Base-by-base conservation (phyloP, 352 stramenopile genomes). In the Phytophthora syringae region DNA sequence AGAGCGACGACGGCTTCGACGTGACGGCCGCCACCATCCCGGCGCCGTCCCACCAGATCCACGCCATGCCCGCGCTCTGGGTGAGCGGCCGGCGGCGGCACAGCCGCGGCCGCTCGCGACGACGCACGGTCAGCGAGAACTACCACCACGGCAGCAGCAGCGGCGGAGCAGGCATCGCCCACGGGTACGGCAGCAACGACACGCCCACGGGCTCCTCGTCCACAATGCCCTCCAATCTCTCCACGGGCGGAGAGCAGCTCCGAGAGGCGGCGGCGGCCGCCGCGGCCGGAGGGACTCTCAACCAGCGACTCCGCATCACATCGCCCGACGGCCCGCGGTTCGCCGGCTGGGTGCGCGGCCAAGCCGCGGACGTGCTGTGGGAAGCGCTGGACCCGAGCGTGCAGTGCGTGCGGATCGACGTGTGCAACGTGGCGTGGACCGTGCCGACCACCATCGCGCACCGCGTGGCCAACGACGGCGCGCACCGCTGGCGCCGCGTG, bases 361-460 rank as follows among this genome's bases (percentile, higher is more conserved):
- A 92, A 60, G 79, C 86, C 3, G 88, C 86, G 7, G 81, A 92
- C 21, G 86, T 96, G 48, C 74, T 80, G 52, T 96, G 88, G 88
- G 80, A 90, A 40, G 82, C 88, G 28, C 70, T 91, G 2, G 86
- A 94, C 66, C 78, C 80, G 40, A 80, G 71, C 52, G 79, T 94
- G 22, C 63, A 84, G 48, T 83, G 64, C 56, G 86, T 95, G 63
- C 85, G 86, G 36, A 92, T 95, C 51, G 87, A 95, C 70, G 85
- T 95, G 65, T 95, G 87, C 72, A 93, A 95, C 56, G 79, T 89
- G 57, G 79, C 77, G 48, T 95, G 87, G 87, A 79, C 77, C 18
- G 86, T 92, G 44, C 85, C 86, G 15, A 93, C 87, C 16, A 90
- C 82, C 25, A 94, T 94, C 53, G 78, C 85, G 48, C 72, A 81